These are phyloP conservation scores for Phyllosticta citriasiana DNA, from an alignment of 2,329 filamentous ascomycete species.

Conservation along the genomic window DNA sequence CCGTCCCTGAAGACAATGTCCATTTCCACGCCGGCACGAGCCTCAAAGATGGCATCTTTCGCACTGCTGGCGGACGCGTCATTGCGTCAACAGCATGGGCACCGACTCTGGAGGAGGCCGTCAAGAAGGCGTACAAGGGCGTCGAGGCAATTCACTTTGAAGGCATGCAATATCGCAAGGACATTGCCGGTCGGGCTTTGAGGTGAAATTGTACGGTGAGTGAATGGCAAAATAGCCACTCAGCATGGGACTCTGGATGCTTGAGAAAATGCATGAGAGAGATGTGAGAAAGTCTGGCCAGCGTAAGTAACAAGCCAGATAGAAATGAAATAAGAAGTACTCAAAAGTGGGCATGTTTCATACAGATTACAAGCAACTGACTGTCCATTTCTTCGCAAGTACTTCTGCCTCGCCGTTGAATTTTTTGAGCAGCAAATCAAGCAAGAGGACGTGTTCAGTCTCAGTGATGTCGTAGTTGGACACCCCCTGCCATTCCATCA, in stretches of 20 bases:
- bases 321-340: no score
- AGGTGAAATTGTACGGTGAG: slow-evolving; percentile 13
- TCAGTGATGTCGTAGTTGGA: no score
- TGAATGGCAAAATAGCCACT: not conserved
- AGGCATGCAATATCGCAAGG: slow-evolving; percentile 83
- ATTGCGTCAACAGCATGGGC: slow-evolving; percentile 83
- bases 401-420: no score
- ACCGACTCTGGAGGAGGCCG: slow-evolving; percentile 66
- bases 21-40: slow-evolving; percentile 92
- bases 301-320: no score
- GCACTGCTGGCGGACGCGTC: slow-evolving; percentile 78
- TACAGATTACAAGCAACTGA: no score
- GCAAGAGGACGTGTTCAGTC: no score
- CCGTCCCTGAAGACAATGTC: slow-evolving; percentile 46
- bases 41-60: slow-evolving; percentile 50
- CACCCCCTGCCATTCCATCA: not conserved
- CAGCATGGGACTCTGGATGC: no score
- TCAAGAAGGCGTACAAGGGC: slow-evolving; percentile 78
- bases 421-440: no score
- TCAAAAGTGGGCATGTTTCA: no score
- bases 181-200: slow-evolving; percentile 60
- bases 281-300: no score
- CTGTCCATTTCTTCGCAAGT: no score
- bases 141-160: slow-evolving; percentile 73
- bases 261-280: no score